Evolutionary conservation across 2,329 filamentous ascomycete genomes (phyloP).

Genomic region (Pseudogymnoascus sp.): DNA sequence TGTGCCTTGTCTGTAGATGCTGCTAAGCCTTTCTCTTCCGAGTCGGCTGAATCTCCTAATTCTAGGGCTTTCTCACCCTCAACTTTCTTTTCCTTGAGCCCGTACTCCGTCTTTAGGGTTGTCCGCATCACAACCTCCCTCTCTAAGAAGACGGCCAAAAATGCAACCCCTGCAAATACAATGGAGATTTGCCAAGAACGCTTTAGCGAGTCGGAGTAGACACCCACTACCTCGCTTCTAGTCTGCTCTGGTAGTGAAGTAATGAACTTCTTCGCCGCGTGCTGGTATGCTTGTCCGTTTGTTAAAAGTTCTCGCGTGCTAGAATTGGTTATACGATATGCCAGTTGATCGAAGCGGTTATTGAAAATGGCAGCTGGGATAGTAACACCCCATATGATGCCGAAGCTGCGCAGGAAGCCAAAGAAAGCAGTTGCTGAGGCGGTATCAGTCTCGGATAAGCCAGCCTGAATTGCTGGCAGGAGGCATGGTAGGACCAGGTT

Average conservation of each 20-base stretch:
- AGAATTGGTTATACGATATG: background rate
- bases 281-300: background rate
- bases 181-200: slow-evolving; percentile 13
- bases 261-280: background rate
- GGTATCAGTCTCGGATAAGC: slow-evolving; percentile 31
- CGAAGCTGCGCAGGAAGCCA: slow-evolving; percentile 40
- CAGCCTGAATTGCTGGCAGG: slow-evolving; percentile 38
- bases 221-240: slow-evolving; percentile 25
- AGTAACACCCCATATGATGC: slow-evolving; percentile 39
- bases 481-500: slow-evolving; percentile 36
- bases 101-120: slow-evolving; percentile 14
- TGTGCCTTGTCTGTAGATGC: background rate
- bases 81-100: slow-evolving; percentile 9
- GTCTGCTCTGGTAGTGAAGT: background rate
- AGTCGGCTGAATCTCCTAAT: background rate
- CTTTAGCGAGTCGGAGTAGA: slow-evolving; percentile 27
- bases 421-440: slow-evolving; percentile 14
- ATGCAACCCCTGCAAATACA: slow-evolving; percentile 10
- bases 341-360: slow-evolving; percentile 10
- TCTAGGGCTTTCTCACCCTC: background rate
- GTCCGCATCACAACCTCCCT: slow-evolving; percentile 14
- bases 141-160: slow-evolving; percentile 12
- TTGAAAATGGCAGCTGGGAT: slow-evolving; percentile 38
- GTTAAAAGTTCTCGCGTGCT: background rate
- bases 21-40: background rate